Evolutionary conservation across 2,329 filamentous ascomycete genomes (phyloP), one percentile per base, ranked within the genome.

Genomic region (Cytospora paraplurivora): DNA sequence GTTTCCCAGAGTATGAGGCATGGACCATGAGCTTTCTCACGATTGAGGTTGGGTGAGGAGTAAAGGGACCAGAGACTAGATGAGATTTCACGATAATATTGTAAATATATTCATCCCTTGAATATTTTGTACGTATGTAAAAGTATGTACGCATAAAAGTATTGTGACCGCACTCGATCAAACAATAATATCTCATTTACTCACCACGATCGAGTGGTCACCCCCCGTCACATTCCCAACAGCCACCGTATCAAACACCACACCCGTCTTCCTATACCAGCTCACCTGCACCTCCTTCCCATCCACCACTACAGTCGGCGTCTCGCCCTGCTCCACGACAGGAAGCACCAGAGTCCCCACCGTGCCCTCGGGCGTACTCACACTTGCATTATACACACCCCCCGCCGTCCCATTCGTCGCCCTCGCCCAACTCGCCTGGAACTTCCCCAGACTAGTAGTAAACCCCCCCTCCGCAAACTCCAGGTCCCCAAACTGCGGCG

Each of bases 401-500:
- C 66, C 67, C 11, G 67, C 63, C 11, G 38, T 50, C 17, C 57
- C 58, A 19, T 56, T 52, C 7, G 50, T 68, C 59, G 13, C 52
- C 21, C 17, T 34, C 12, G 53, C 33, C 73, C 73, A 79, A 15
- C 66, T 69, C 0, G 75, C 75, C 1, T 66, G 71, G 65, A 76
- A 79, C 52, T 73, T 74, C 0, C 78, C 78, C 21, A 77, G 62
- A 12, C 68, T 69, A 0, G 77, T 79, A 3, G 72, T 71, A 59
- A 79, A 80, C 0, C 78, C 78, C 1, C 73, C 78, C 66, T 79
- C 73, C 1, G 73, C 76, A 64, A 71, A 67, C 1, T 67, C 71
- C 32, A 81, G 68, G 62, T 78, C 75, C 0, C 76, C 77, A 52
- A 76, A 72, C 64, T 78, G 76, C 15, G 78, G 78, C 52, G 72